Percentiles rank a stretch among this genome's conserved stretches.
Conservation (phyloP, 2,329 filamentous ascomycete genomes). For the Colletotrichum eremochloae region DNA sequence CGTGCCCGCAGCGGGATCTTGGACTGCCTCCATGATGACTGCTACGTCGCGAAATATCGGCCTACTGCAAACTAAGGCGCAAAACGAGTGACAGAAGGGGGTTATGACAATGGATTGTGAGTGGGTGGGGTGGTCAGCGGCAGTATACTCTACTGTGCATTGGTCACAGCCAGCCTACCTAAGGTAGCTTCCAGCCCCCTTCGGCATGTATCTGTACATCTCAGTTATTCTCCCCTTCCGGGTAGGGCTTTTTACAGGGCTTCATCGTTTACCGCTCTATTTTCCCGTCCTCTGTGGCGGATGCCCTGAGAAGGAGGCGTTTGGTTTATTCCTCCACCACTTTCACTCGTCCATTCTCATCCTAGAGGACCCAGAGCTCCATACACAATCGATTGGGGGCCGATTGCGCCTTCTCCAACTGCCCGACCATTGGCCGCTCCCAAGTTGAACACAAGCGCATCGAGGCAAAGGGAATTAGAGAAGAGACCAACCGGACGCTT, state of each 20-base stretch:
- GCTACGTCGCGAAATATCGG: background rate
- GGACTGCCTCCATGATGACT: constrained; percentile 12
- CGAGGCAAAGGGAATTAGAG: constrained; percentile 5
- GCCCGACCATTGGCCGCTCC: constrained; percentile 25
- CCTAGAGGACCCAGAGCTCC: constrained; percentile 5
- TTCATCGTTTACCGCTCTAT: constrained; percentile 27
- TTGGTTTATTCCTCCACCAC: background rate
- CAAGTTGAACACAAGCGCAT: constrained; percentile 19
- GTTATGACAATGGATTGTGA: constrained; percentile 9
- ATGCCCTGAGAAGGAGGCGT: constrained; percentile 23
- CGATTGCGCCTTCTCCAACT: constrained; percentile 30
- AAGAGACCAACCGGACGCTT: constrained; percentile 16
- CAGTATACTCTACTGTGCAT: constrained; percentile 24
- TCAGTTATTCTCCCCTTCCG: constrained; percentile 12
- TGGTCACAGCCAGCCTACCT: constrained; percentile 5
- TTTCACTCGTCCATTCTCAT: background rate
- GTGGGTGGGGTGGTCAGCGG: constrained; percentile 28
- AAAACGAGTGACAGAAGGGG: constrained; percentile 2
- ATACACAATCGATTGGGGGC: constrained; percentile 17
- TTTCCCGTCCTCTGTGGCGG: constrained; percentile 24
- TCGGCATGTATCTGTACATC: constrained; percentile 19
- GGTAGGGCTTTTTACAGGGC: constrained; percentile 24
- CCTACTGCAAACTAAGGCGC: constrained; percentile 6
- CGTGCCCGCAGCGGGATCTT: constrained; percentile 2
- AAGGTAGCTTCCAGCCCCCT: constrained; percentile 23